Evolutionary conservation across 306 rosid genomes (phyloP).

Genomic region (Sechiopsis laciniata): DNA sequence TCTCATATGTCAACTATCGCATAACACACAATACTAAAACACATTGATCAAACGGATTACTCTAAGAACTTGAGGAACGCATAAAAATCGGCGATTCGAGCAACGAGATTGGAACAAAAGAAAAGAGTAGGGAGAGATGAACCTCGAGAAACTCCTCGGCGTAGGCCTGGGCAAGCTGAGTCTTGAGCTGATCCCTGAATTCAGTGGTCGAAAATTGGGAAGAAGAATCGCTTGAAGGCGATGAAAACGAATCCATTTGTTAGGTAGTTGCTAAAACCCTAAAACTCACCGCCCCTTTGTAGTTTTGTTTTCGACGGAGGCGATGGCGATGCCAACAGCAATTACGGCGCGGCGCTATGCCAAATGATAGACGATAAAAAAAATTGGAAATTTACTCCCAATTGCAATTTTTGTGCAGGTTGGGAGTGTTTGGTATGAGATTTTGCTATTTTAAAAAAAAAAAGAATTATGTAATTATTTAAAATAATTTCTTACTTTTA

Average conservation of each 20-base stretch:
- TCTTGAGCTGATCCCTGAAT: slow-evolving; percentile 71
- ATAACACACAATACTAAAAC: not conserved
- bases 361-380: too few relatives aligned
- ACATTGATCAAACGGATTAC: not conserved
- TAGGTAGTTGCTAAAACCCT: slow-evolving; percentile 18
- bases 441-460: too few relatives aligned
- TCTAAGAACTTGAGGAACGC: not conserved
- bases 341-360: too few relatives aligned
- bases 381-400: too few relatives aligned
- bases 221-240: slow-evolving; percentile 43
- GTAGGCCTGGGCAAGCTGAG: slow-evolving; percentile 81
- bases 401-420: too few relatives aligned
- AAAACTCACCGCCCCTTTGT: too few relatives aligned
- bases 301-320: too few relatives aligned
- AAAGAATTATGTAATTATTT: too few relatives aligned
- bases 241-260: slow-evolving; percentile 76
- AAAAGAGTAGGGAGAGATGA: not conserved
- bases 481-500: too few relatives aligned
- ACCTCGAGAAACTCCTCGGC: slow-evolving; percentile 97
- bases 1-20: not conserved
- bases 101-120: not conserved
- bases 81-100: not conserved
- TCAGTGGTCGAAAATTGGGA: slow-evolving; percentile 49
- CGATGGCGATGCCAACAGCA: too few relatives aligned
- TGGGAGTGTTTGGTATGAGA: too few relatives aligned